A percentile compares a stretch with the other conserved stretches of the same genome.
Evolutionary conservation across 345 rosid genomes (phyloP).

Genomic region (Arabidopsis arenosa): DNA sequence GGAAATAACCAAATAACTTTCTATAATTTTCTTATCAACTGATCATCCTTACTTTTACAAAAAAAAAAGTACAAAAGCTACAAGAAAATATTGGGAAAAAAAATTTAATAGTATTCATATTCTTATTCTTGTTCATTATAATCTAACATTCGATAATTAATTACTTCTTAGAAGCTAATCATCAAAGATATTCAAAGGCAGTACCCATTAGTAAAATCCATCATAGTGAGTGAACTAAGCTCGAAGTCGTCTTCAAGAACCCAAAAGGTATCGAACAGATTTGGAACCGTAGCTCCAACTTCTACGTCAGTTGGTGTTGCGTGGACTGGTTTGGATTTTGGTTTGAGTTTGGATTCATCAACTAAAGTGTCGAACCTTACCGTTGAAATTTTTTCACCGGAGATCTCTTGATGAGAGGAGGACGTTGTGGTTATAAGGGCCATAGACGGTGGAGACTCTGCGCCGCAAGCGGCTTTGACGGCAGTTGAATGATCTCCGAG

Average conservation of each 20-base stretch:
- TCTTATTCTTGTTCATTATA: constrained; percentile 32
- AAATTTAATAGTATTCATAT: constrained; percentile 1
- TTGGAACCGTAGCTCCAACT: constrained; percentile 33
- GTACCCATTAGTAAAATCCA: constrained; percentile 50
- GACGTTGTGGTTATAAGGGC: constrained; percentile 24
- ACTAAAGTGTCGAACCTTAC: constrained; percentile 5
- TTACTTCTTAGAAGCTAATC: constrained; percentile 25
- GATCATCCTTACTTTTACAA: constrained; percentile 27
- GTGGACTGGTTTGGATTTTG: constrained; percentile 23
- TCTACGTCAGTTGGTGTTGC: constrained; percentile 27
- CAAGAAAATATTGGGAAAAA: constrained; percentile 1
- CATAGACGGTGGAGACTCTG: constrained; percentile 29
- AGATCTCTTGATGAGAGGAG: constrained; percentile 24
- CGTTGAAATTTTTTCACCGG: constrained; percentile 1
- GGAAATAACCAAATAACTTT: constrained; percentile 9
- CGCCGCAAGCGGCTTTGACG: constrained; percentile 20
- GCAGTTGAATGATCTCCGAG: constrained; percentile 35
- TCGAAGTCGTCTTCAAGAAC: constrained; percentile 48
- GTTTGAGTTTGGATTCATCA: constrained; percentile 27
- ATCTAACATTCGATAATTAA: constrained; percentile 14
- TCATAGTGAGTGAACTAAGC: constrained; percentile 47
- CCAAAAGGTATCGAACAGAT: constrained; percentile 48
- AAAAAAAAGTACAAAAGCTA: constrained; percentile 7
- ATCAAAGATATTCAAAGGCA: constrained; percentile 33
- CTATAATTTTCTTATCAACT: constrained; percentile 1